Evolutionary conservation across 2,329 filamentous ascomycete species (phyloP).

Genomic region (Domatiomyces globalis): DNA sequence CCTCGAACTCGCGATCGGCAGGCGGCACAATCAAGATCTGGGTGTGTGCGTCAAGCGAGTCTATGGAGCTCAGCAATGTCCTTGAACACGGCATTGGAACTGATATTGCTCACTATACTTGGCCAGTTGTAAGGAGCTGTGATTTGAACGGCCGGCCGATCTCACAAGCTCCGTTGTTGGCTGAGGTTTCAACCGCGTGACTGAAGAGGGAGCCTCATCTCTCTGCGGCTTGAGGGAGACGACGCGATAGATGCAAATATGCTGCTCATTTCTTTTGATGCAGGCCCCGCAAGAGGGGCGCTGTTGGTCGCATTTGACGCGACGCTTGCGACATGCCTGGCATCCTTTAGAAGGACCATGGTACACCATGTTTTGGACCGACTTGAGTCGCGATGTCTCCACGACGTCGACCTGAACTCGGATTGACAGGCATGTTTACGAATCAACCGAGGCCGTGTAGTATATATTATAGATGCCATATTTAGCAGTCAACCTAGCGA

Average conservation of each 20-base stretch:
- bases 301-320: constrained; percentile 13
- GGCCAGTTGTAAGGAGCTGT: background rate
- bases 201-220: too few species aligned
- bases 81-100: background rate
- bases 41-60: background rate
- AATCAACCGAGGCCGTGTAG: too few species aligned
- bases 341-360: constrained; percentile 13
- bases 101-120: background rate
- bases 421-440: too few species aligned
- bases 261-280: constrained; percentile 6
- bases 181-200: too few species aligned
- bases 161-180: too few species aligned
- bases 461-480: background rate
- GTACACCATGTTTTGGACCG: constrained; percentile 9
- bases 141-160: too few species aligned
- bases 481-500: background rate
- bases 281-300: constrained; percentile 11
- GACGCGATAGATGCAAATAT: background rate
- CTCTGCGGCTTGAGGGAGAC: too few species aligned
- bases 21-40: background rate
- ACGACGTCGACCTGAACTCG: too few species aligned
- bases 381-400: background rate
- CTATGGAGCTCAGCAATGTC: background rate
- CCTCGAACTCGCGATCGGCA: constrained; percentile 6
- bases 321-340: constrained; percentile 7